Conservation (phyloP, 2,329 filamentous ascomycete species). For the Myriosclerotinia scirpicola region DNA sequence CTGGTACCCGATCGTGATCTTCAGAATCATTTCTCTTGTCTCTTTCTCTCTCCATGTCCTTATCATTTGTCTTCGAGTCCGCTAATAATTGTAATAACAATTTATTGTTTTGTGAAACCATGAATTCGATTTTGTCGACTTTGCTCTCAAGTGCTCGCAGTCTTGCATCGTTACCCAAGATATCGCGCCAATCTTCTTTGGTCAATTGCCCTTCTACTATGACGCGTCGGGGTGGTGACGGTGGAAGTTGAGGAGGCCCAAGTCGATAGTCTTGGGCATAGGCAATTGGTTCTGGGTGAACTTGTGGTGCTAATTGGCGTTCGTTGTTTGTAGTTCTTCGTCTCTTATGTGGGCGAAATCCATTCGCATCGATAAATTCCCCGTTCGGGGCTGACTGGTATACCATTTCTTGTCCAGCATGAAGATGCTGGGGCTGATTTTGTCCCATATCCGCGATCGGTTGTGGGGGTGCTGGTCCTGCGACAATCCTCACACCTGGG, state of each 20-base stretch:
- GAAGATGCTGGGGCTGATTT: slow-evolving; percentile 20
- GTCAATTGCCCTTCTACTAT: slow-evolving; percentile 39
- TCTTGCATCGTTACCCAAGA: slow-evolving; percentile 41
- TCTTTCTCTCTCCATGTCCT: slow-evolving; percentile 33
- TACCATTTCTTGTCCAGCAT: slow-evolving; percentile 30
- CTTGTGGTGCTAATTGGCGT: slow-evolving; percentile 32
- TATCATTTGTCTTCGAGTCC: slow-evolving; percentile 29
- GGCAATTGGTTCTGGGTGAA: slow-evolving; percentile 35
- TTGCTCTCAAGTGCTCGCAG: slow-evolving; percentile 38
- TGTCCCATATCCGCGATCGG: slow-evolving; percentile 30
- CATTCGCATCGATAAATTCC: slow-evolving; percentile 32
- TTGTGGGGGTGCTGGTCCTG: slow-evolving; percentile 26
- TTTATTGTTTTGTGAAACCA: slow-evolving; percentile 41
- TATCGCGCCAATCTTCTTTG: slow-evolving; percentile 41
- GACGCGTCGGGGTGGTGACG: slow-evolving; percentile 37
- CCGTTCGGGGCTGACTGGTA: slow-evolving; percentile 27
- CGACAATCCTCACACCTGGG: slow-evolving; percentile 27
- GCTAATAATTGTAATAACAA: slow-evolving; percentile 38
- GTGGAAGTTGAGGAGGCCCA: slow-evolving; percentile 34
- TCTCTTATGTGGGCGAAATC: slow-evolving; percentile 36
- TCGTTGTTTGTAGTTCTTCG: slow-evolving; percentile 37
- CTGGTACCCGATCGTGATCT: slow-evolving; percentile 40
- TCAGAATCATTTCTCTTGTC: slow-evolving; percentile 24
- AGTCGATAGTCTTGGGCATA: slow-evolving; percentile 5
- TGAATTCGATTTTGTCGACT: slow-evolving; percentile 39